phyloP scores from a whole-genome alignment of 768 basidiomycete genomes.

The Boletus subparvulus region DNA sequence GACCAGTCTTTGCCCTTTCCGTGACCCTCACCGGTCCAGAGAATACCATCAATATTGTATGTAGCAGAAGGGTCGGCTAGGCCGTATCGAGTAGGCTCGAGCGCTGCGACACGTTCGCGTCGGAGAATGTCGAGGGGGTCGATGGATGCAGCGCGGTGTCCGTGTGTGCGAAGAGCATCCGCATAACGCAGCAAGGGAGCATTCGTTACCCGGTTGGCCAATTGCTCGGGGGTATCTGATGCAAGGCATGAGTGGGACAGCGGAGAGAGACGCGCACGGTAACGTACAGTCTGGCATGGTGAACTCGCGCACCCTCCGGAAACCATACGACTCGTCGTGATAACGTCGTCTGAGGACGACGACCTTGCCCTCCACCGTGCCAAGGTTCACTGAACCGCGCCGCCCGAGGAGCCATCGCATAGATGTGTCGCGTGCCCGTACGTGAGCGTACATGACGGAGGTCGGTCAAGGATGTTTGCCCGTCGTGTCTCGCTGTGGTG shows the following conservation, averaged over 20 bases:
- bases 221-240: slow-evolving; percentile 62
- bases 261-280: neutral
- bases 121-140: slow-evolving; percentile 88
- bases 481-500: neutral
- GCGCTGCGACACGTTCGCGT: slow-evolving; percentile 75
- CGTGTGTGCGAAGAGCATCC: slow-evolving; percentile 82
- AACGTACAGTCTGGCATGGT: slow-evolving; percentile 70
- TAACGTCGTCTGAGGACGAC: slow-evolving; percentile 41
- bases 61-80: slow-evolving; percentile 49
- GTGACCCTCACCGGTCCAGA: slow-evolving; percentile 55
- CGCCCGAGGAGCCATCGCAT: slow-evolving; percentile 10
- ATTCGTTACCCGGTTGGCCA: slow-evolving; percentile 67
- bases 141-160: slow-evolving; percentile 80
- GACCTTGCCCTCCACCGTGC: slow-evolving; percentile 12
- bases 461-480: neutral
- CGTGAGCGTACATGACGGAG: slow-evolving; percentile 17
- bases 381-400: neutral
- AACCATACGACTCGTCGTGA: slow-evolving; percentile 82
- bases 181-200: slow-evolving; percentile 85
- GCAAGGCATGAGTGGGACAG: neutral
- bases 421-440: slow-evolving; percentile 14
- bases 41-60: slow-evolving; percentile 78
- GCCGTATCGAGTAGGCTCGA: slow-evolving; percentile 77
- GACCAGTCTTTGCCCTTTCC: slow-evolving; percentile 53
- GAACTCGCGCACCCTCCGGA: slow-evolving; percentile 62